Conservation (phyloP, 129 eudicot genomes). For the carrot (Daucus carota) region DH1_v3.0 NC_030387.2:41057501-41058000, state of each 20-base stretch:
- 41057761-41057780: background rate
- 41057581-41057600: slow-evolving; percentile 8
- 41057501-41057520: background rate
- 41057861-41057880: too few species aligned
- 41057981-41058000: too few species aligned
- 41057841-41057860: too few species aligned
- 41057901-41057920: too few species aligned
- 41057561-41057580: background rate
- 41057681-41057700: too few species aligned
- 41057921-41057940: too few species aligned
- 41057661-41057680: background rate
- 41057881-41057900: too few species aligned
- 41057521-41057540: background rate
- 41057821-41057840: too few species aligned
- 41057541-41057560: background rate
- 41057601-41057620: slow-evolving; percentile 21
- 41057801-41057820: background rate
- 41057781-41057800: background rate
- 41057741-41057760: background rate
- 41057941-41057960: too few species aligned
- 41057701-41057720: background rate
- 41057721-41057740: too few species aligned
- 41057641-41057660: slow-evolving; percentile 3
- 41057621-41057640: slow-evolving; percentile 23
- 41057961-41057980: too few species aligned